A percentile compares a stretch with the other conserved stretches of the same genome.
These are phyloP conservation scores for Pichia sp. DNA, from an alignment of 1,139 yeast species.

Conservation along the genomic window DNA sequence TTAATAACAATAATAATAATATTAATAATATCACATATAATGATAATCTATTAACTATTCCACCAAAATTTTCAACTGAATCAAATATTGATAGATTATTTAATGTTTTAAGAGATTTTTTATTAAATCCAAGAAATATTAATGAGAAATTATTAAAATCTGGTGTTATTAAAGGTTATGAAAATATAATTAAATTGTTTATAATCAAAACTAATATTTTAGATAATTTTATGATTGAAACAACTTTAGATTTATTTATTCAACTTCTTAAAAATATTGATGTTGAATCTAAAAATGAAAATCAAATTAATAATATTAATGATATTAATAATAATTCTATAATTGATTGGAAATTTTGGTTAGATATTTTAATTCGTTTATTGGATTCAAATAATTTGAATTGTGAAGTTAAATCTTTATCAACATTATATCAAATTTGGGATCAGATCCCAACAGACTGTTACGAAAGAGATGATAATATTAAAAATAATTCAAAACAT, in stretches of 20 bases:
- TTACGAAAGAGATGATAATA: no score
- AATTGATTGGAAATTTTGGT: slow-evolving; percentile 76
- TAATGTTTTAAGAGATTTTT: slow-evolving; percentile 41
- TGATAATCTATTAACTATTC: slow-evolving; percentile 10
- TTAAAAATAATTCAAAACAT: slow-evolving; percentile 25
- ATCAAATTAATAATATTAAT: background rate
- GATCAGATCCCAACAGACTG: slow-evolving; percentile 62
- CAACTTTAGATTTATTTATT: slow-evolving; percentile 39
- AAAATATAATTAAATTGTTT: slow-evolving; percentile 45
- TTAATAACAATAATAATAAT: background rate
- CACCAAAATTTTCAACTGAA: slow-evolving; percentile 35
- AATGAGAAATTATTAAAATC: slow-evolving; percentile 27
- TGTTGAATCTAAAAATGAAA: slow-evolving; percentile 9
- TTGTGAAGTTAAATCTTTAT: slow-evolving; percentile 54
- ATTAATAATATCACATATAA: no score
- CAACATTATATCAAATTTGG: slow-evolving; percentile 72
- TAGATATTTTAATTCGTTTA: slow-evolving; percentile 54
- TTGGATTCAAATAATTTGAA: slow-evolving; percentile 57
- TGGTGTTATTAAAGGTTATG: slow-evolving; percentile 39
- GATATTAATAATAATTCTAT: background rate
- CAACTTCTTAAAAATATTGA: slow-evolving; percentile 37
- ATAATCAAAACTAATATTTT: slow-evolving; percentile 41
- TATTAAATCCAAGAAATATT: slow-evolving; percentile 31
- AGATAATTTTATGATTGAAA: slow-evolving; percentile 41
- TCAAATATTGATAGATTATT: slow-evolving; percentile 31